These are phyloP conservation scores for Rhodocollybia butyracea DNA, from an alignment of 768 basidiomycete genomes.

Conservation along the genomic window DNA sequence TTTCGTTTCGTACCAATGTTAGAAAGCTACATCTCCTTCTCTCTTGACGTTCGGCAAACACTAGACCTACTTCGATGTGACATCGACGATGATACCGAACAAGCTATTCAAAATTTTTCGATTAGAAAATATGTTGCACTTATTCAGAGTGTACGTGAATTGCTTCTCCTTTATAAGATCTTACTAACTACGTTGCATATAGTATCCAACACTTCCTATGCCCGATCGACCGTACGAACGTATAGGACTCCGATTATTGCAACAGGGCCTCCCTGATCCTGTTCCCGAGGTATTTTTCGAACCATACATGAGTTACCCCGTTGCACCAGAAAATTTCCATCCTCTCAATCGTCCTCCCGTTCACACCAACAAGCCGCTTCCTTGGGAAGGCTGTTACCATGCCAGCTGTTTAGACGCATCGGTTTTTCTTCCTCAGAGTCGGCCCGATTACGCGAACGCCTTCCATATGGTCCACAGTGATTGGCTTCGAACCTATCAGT, in stretches of 20 bases:
- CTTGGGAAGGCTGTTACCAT: too few relatives aligned
- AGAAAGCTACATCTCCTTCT: too few relatives aligned
- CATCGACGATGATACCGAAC: too few relatives aligned
- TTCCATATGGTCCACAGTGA: background rate
- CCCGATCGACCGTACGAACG: background rate
- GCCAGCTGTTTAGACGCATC: too few relatives aligned
- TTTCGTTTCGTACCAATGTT: too few relatives aligned
- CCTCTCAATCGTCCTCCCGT: background rate
- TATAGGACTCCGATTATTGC: too few relatives aligned
- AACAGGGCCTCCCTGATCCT: background rate
- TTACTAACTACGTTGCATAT: background rate
- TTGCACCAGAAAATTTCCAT: background rate
- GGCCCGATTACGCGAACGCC: too few relatives aligned
- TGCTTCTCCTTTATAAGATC: background rate
- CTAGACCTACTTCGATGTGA: too few relatives aligned
- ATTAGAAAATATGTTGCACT: background rate
- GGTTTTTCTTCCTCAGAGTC: too few relatives aligned
- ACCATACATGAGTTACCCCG: background rate
- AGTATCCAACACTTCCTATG: background rate
- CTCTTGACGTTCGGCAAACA: too few relatives aligned
- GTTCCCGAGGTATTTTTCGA: background rate
- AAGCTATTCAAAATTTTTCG: background rate
- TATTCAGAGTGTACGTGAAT: background rate
- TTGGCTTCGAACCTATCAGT: background rate
- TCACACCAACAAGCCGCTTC: background rate